Base-by-base conservation (phyloP, 169 alveolate species). In the Perkinsus marinus region DNA sequence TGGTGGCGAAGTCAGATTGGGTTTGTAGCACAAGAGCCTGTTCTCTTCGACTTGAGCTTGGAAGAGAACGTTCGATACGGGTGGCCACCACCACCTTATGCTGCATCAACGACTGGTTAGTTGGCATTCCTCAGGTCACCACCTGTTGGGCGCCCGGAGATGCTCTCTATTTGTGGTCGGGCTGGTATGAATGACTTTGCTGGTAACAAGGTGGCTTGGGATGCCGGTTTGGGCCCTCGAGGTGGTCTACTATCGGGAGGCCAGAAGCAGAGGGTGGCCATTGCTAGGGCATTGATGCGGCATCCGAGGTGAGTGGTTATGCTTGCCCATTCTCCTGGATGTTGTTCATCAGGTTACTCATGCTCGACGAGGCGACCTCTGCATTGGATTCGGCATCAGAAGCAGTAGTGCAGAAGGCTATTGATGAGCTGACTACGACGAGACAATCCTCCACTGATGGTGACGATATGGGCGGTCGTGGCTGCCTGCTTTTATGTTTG, bases 341-440 rank as follows among this genome's bases (percentile, higher is more conserved):
- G 26, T 10, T 17, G 17, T 43, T 43, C 17, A 94, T 57, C 38
- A 93, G 94, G 38, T 94, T 96, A 22, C 93, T 97, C 39, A 94
- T 97, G 79, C 92, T 97, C 89, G 98, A 97, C 94, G 99, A 97
- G 92, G 99, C 99, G 0, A 96, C 98, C 30, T 94, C 96, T 39
- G 98, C 98, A 39, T 91, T 97, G 39, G 98, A 97, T 93, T 89
- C 94, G 68, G 92, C 93, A 30, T 91, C 91, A 16, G 94, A 94
- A n/a, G 69, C 92, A 39, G 91, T 92, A 43, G 93, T 94, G 39
- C 95, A 94, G 43, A 92, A 93, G 68, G 92, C 92, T 39, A 89
- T 95, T 91, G 93, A 94, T 68, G 92, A 90, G 30, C 91, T 92
- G 39, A 41, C 93, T n/a, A 93, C 92, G 30, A 92, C 39, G 93